Conservation (phyloP, 306 rosid species). For the Herpetospermum pedunculosum region DNA sequence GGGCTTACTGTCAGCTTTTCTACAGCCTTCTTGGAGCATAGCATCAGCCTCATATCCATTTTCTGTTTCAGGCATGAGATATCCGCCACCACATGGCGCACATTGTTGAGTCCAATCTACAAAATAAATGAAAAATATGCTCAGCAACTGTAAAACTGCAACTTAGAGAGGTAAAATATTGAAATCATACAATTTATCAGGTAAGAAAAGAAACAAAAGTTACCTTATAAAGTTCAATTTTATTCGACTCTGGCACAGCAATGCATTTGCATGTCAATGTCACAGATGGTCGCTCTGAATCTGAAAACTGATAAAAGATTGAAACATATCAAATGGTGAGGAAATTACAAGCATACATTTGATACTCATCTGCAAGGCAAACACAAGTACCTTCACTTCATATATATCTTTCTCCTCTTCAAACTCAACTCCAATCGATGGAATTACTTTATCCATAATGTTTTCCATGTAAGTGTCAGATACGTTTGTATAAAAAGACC, state of each 20-base stretch:
- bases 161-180: too few relatives aligned
- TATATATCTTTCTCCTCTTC: conserved; percentile 30
- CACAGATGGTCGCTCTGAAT: conserved; percentile 17
- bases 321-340: not conserved
- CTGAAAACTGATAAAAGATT: conserved; percentile 17
- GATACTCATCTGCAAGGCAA: not conserved
- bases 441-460: conserved; percentile 11
- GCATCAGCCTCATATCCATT: conserved; percentile 40
- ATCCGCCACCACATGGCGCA: conserved; percentile 33
- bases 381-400: conserved; percentile 27
- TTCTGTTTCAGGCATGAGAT: conserved; percentile 31
- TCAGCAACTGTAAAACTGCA: not conserved
- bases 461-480: conserved; percentile 24
- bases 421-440: conserved; percentile 21
- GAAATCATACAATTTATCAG: not conserved
- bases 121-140: not conserved
- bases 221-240: conserved; percentile 32
- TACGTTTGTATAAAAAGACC: conserved; percentile 23
- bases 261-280: conserved; percentile 27
- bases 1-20: conserved; percentile 23
- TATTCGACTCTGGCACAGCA: conserved; percentile 17
- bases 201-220: not conserved
- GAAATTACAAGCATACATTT: not conserved
- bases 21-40: conserved; percentile 20
- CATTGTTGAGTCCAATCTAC: conserved; percentile 26